These are phyloP conservation scores for Vicia faba DNA, from an alignment of 306 rosid genomes.

Conservation along the genomic window DNA sequence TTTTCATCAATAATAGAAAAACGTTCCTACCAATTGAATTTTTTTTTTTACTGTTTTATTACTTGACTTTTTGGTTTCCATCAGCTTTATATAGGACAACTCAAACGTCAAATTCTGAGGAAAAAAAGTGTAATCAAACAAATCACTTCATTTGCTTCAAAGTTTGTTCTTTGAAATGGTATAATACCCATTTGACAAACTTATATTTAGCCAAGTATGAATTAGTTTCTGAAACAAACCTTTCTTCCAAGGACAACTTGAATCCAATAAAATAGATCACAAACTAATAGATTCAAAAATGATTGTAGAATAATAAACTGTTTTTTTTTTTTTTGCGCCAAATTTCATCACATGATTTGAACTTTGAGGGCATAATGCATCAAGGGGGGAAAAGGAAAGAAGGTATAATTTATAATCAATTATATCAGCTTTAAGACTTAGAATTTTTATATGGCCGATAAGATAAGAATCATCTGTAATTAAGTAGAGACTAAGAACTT, in stretches of 20 bases:
- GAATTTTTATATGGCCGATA: slow-evolving; percentile 1
- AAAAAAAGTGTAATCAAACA: not conserved
- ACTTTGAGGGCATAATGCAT: not conserved
- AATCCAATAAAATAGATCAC: not conserved
- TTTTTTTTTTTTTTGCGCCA: not conserved
- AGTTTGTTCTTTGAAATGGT: not conserved
- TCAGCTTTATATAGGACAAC: too few relatives aligned
- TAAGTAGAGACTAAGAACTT: slow-evolving; percentile 26
- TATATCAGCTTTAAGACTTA: slow-evolving; percentile 11
- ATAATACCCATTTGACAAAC: not conserved
- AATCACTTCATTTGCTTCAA: not conserved
- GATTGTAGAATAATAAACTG: not conserved
- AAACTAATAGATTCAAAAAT: not conserved
- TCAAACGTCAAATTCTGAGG: too few relatives aligned
- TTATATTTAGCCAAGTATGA: slow-evolving; percentile 3
- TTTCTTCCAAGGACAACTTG: not conserved
- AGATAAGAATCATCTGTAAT: slow-evolving; percentile 25
- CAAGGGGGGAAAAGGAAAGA: not conserved
- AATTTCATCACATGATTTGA: slow-evolving; percentile 6
- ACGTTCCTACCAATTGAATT: too few relatives aligned
- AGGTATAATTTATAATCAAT: not conserved
- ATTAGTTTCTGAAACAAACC: not conserved
- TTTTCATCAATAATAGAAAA: too few relatives aligned
- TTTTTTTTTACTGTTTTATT: too few relatives aligned
- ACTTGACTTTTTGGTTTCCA: too few relatives aligned